A percentile compares a stretch with the other conserved stretches of the same genome.
These are phyloP conservation scores for Pulveroboletus ravenelii DNA, from an alignment of 768 basidiomycete species.

Conservation along the genomic window DNA sequence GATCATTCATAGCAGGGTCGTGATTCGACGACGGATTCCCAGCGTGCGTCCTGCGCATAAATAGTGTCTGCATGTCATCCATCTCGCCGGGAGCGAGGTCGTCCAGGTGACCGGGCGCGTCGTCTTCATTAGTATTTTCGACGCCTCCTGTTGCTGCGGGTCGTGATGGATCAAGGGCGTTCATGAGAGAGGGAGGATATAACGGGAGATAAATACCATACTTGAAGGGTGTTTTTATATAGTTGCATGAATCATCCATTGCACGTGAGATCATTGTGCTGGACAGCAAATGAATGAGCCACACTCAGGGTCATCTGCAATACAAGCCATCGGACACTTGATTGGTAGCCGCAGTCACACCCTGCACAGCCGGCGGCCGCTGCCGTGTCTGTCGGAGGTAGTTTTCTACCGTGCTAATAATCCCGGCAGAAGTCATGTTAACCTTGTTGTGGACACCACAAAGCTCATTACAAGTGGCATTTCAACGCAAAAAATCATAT, in stretches of 20 bases:
- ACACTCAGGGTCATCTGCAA: neutral
- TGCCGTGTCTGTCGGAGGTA: too few relatives aligned
- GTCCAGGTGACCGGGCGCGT: conserved; percentile 15
- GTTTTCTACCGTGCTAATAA: too few relatives aligned
- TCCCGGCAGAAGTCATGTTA: too few relatives aligned
- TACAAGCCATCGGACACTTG: too few relatives aligned
- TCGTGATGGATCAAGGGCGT: conserved; percentile 22
- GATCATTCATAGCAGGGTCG: conserved; percentile 21
- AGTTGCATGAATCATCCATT: neutral
- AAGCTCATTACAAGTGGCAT: too few relatives aligned
- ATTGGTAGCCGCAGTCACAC: too few relatives aligned
- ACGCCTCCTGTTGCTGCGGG: conserved; percentile 4
- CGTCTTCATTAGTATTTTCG: conserved; percentile 24
- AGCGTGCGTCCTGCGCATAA: neutral
- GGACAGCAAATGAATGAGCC: too few relatives aligned
- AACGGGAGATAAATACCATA: neutral
- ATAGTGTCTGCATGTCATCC: conserved; percentile 14
- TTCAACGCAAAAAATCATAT: too few relatives aligned
- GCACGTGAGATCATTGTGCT: conserved; percentile 3
- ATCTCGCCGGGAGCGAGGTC: conserved; percentile 20
- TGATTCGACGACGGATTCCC: conserved; percentile 18
- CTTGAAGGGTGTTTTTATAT: neutral
- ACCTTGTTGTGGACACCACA: too few relatives aligned
- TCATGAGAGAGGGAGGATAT: conserved; percentile 21
- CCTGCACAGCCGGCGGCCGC: too few relatives aligned